Base-by-base conservation (phyloP, 441 rosid genomes). In the Omphalea diandra region DNA sequence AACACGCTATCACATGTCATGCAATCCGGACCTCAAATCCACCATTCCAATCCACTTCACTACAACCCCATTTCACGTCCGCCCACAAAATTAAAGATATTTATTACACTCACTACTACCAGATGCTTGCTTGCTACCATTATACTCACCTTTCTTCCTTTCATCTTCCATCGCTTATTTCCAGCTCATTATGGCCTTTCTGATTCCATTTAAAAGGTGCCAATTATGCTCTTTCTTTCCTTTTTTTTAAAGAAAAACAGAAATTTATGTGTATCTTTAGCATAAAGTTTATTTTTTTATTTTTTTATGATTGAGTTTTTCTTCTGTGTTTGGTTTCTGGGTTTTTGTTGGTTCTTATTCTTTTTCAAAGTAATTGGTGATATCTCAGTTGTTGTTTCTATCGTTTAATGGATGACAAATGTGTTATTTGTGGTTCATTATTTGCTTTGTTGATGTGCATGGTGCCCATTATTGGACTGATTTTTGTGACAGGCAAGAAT, bases 1-100 rank as follows among this genome's bases (percentile, higher is more conserved):
- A n/a, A n/a, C n/a, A n/a, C n/a, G n/a, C n/a, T n/a, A 15, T 33
- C 43, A 33, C 43, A 35, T 58, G 63, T 35, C 63, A 58, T 58
- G 63, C 63, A 7, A 17, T 0, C 40, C 63, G 63, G 63, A 58
- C 24, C 24, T 58, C 63, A 58, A 57, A 31, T 33, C 63, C 41
- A 8, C 63, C 35, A 58, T 58, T n/a, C 4, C 15, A 58, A 58
- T 58, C 14, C 5, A 58, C 17, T 14, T 58, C 32, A 33, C 63
- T 32, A 6, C n/a, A 31, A 6, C 1, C n/a, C 63, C 43, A 2
- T 58, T 18, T 58, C 63, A 35, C 26, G 22, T 58, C 63, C 63
- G 63, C 63, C 43, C 27, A 58, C 43, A 32, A 17, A 10, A 10
- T 54, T 47, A 55, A 40, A 11, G 11, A 26, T 55, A 12, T 26